Evolutionary conservation across 2,329 filamentous ascomycete species (phyloP).

Genomic region (Penicillium sp.): DNA sequence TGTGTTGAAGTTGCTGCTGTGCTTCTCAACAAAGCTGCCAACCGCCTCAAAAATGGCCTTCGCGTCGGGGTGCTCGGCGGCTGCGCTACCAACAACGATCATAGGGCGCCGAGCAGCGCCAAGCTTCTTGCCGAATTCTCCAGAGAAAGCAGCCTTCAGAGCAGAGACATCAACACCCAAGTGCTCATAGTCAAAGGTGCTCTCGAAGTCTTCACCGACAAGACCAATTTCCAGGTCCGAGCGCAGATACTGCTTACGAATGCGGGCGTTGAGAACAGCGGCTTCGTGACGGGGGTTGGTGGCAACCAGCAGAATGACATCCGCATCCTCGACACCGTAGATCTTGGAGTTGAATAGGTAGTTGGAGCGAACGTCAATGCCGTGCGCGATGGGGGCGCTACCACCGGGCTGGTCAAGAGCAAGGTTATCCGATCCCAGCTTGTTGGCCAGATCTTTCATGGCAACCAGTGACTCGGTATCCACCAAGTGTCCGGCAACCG

Average conservation of each 20-base stretch:
- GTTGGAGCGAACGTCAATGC: conserved; percentile 87
- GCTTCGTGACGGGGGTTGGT: conserved; percentile 96
- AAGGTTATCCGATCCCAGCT: conserved; percentile 91
- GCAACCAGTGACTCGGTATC: conserved; percentile 93
- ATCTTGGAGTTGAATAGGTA: conserved; percentile 97
- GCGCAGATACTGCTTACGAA: conserved; percentile 94
- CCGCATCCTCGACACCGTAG: conserved; percentile 87
- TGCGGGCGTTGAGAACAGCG: conserved; percentile 89
- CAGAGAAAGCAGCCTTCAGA: conserved; percentile 78
- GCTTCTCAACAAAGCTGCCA: conserved; percentile 87
- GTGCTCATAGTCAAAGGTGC: conserved; percentile 93
- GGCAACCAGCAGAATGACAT: conserved; percentile 84
- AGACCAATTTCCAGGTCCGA: conserved; percentile 91
- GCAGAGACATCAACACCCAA: conserved; percentile 73
- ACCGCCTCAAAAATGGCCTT: conserved; percentile 92
- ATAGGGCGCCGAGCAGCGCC: conserved; percentile 83
- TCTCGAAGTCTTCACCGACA: conserved; percentile 84
- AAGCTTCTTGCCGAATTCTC: conserved; percentile 89
- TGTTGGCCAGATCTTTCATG: conserved; percentile 96
- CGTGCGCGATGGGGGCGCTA: conserved; percentile 79
- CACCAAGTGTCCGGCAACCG: conserved; percentile 81
- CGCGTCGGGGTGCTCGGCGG: conserved; percentile 84
- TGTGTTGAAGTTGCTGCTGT: conserved; percentile 80
- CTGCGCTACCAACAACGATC: conserved; percentile 91
- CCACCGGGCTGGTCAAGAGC: conserved; percentile 86